A percentile compares a stretch with the other conserved stretches of the same genome.
Evolutionary conservation across 768 basidiomycete genomes (phyloP).

Genomic region (Calocera viscosa): DNA sequence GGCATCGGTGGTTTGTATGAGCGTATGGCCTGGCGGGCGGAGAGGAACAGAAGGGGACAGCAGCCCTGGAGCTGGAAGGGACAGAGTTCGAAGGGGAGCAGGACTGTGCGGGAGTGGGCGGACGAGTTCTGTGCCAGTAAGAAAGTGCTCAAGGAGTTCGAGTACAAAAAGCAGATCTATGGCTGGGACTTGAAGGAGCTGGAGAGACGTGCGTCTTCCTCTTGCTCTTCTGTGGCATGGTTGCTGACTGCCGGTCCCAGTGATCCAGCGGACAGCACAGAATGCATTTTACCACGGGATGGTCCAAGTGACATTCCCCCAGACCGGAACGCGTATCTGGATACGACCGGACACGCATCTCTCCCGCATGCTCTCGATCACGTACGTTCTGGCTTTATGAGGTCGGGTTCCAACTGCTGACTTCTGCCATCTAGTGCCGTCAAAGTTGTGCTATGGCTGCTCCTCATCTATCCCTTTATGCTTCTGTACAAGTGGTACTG

Average conservation of each 20-base stretch:
- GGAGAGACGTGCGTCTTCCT: slow-evolving; percentile 17
- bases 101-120: slow-evolving; percentile 63
- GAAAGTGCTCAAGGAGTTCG: slow-evolving; percentile 66
- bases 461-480: slow-evolving; percentile 64
- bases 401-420: neutral
- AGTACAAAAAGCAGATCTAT: slow-evolving; percentile 55
- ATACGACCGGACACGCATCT: slow-evolving; percentile 56
- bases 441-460: slow-evolving; percentile 52
- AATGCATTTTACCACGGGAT: neutral
- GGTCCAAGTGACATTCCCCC: slow-evolving; percentile 40
- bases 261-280: neutral
- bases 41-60: slow-evolving; percentile 1
- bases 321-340: slow-evolving; percentile 38
- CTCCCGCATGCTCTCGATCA: slow-evolving; percentile 54
- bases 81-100: slow-evolving; percentile 21
- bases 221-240: neutral
- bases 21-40: slow-evolving; percentile 19
- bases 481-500: slow-evolving; percentile 66
- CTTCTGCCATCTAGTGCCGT: slow-evolving; percentile 22
- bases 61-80: neutral
- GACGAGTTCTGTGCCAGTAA: slow-evolving; percentile 64
- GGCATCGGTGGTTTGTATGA: slow-evolving; percentile 20
- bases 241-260: neutral
- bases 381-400: slow-evolving; percentile 31
- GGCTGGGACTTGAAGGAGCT: slow-evolving; percentile 44